Base-by-base conservation (phyloP, 2,329 filamentous ascomycete genomes). In the Pseudogymnoascus sp. region DNA sequence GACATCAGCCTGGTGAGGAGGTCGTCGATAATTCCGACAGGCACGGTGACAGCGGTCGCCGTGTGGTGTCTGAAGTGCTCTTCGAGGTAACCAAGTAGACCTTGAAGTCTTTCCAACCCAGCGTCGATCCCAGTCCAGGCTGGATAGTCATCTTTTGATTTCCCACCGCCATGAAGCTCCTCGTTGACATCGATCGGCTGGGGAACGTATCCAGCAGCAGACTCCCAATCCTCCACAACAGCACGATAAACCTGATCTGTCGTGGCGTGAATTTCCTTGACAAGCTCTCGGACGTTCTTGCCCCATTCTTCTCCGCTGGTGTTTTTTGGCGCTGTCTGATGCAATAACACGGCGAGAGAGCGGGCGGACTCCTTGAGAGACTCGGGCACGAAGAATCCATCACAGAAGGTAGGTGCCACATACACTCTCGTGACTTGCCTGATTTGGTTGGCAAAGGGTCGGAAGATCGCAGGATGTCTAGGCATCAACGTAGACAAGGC, bases 401-500 rank as follows among this genome's bases (percentile, higher is more conserved):
- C 81, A 11, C 81, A 82, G 28, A 80, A 79, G 4, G 88, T 89
- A 2, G 88, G 86, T 2, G 86, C 86, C 61, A 93, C 74, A 66
- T 87, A 84, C 5, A 76, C 75, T 52, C 82, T 79, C 43, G 88
- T 76, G 18, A 88, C 79, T 11, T 81, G 77, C 62, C 82, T 85
- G 45, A 96, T 82, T 67, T 91, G 88, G 38, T 82, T 80, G 63
- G 84, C 81, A 71, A 88, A 90, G 0, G 91, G 88, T 11, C 93
- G 88, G 74, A 96, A 88, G 33, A 90, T 90, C 5, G 91, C 90
- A 31, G 91, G 88, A 74, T 96, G 93, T 61, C 88, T 82, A n/a
- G 89, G 88, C 33, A 96, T 77, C 35, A 97, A 78, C 49, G 85
- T 81, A 33, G 83, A 79, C 65, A 96, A 86, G 59, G 89, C 85